These are phyloP conservation scores for Lepidium aucheri DNA, from an alignment of 345 rosid genomes.

Conservation along the genomic window DNA sequence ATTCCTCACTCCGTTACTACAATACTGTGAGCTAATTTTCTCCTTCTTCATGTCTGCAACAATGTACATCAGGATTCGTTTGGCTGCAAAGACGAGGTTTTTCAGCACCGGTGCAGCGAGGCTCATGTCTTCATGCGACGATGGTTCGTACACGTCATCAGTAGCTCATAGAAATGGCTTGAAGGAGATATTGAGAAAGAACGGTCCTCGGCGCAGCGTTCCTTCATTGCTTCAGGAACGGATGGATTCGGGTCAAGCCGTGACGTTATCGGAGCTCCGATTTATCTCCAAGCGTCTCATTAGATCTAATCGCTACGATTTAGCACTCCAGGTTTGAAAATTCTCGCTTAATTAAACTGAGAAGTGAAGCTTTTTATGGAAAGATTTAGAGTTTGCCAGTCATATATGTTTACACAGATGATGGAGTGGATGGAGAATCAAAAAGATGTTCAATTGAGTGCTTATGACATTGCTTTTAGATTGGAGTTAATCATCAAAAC, in stretches of 20 bases:
- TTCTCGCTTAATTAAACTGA: background rate
- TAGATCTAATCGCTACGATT: conserved; percentile 34
- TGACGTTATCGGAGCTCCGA: conserved; percentile 38
- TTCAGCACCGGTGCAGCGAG: conserved; percentile 11
- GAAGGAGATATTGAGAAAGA: conserved; percentile 32
- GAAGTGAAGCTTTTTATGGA: background rate
- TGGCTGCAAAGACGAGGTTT: background rate
- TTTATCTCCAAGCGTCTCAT: conserved; percentile 26
- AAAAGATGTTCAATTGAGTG: conserved; percentile 18
- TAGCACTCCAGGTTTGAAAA: conserved; percentile 45
- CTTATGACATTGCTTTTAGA: conserved; percentile 30
- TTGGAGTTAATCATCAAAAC: conserved; percentile 40
- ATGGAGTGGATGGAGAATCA: conserved; percentile 46
- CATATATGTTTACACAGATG: conserved; percentile 22
- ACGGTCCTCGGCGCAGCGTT: conserved; percentile 19
- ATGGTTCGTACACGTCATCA: background rate
- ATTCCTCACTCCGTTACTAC: too few species aligned
- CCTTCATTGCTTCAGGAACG: conserved; percentile 29
- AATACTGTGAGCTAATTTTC: background rate
- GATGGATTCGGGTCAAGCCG: conserved; percentile 32
- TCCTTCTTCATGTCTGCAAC: background rate
- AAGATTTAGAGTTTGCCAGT: background rate
- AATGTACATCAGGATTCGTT: conserved; percentile 8
- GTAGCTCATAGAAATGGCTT: background rate
- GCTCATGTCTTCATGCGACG: conserved; percentile 22